These are phyloP conservation scores for Terana coerulea DNA, from an alignment of 768 basidiomycete species.

Conservation along the genomic window DNA sequence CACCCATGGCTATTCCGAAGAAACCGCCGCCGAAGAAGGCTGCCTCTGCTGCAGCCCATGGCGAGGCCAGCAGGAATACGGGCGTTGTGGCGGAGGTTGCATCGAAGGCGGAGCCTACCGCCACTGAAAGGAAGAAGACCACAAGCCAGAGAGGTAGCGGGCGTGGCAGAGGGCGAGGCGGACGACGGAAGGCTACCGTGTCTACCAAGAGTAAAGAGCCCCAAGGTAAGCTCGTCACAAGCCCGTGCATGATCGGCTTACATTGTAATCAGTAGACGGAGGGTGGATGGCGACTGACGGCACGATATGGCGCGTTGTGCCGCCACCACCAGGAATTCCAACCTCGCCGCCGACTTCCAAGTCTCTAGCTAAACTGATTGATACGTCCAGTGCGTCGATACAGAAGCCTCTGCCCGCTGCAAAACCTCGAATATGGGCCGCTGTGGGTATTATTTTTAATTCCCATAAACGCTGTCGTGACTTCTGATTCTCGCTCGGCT, in stretches of 20 bases:
- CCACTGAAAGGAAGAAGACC: neutral
- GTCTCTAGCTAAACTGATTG: neutral
- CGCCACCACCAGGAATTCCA: slow-evolving; percentile 1
- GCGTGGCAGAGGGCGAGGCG: neutral
- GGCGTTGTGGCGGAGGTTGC: no score
- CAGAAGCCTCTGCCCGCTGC: neutral
- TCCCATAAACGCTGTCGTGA: neutral
- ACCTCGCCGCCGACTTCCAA: neutral
- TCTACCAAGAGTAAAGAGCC: neutral
- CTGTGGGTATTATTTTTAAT: neutral
- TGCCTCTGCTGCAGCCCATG: no score
- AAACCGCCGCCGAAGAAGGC: slow-evolving; percentile 1
- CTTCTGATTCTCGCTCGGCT: neutral
- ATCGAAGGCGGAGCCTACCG: neutral
- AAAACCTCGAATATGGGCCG: slow-evolving; percentile 15
- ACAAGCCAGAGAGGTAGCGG: neutral
- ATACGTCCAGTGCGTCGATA: neutral
- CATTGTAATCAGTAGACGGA: neutral
- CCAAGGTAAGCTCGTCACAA: neutral
- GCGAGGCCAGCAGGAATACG: no score
- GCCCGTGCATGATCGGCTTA: neutral
- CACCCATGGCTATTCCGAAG: neutral
- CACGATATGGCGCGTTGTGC: slow-evolving; percentile 2
- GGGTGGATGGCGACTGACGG: slow-evolving; percentile 2
- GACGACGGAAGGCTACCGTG: neutral